A percentile compares a stretch with the other conserved stretches of the same genome.
phyloP scores from a whole-genome alignment of 179 eudicot species.

The Beta macrorhiza region DNA sequence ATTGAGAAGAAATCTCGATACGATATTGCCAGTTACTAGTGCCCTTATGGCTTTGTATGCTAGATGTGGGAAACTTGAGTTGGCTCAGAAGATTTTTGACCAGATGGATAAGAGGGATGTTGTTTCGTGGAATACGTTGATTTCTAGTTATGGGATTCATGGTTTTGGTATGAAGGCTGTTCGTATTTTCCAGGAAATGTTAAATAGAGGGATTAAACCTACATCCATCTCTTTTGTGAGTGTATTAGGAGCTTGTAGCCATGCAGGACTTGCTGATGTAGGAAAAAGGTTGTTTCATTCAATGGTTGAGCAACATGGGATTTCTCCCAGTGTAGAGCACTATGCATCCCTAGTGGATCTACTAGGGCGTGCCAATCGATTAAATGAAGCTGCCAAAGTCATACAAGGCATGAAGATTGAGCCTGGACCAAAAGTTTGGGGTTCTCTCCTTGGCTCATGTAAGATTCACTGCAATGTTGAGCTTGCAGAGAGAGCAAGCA shows the following conservation, averaged over 20 bases:
- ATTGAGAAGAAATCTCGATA: conserved; percentile 39
- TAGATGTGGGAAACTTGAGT: conserved; percentile 68
- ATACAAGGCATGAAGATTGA: conserved; percentile 51
- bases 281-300: conserved; percentile 55
- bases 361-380: conserved; percentile 60
- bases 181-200: conserved; percentile 57
- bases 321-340: conserved; percentile 55
- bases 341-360: conserved; percentile 69
- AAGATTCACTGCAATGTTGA: conserved; percentile 63
- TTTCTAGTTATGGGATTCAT: conserved; percentile 75
- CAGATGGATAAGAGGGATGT: conserved; percentile 64
- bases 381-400: conserved; percentile 56
- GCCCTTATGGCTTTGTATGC: conserved; percentile 82
- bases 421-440: conserved; percentile 70
- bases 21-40: conserved; percentile 56
- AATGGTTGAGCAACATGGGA: conserved; percentile 43
- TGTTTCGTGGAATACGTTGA: conserved; percentile 74
- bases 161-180: conserved; percentile 70
- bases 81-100: conserved; percentile 49
- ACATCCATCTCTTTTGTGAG: conserved; percentile 55
- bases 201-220: conserved; percentile 49
- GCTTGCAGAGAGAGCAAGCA: conserved; percentile 65
- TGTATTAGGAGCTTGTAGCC: conserved; percentile 70
- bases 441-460: conserved; percentile 69
- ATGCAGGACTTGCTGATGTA: conserved; percentile 58